phyloP scores from a whole-genome alignment of 164 flowering plant genomes.

The Vitis riparia region DNA sequence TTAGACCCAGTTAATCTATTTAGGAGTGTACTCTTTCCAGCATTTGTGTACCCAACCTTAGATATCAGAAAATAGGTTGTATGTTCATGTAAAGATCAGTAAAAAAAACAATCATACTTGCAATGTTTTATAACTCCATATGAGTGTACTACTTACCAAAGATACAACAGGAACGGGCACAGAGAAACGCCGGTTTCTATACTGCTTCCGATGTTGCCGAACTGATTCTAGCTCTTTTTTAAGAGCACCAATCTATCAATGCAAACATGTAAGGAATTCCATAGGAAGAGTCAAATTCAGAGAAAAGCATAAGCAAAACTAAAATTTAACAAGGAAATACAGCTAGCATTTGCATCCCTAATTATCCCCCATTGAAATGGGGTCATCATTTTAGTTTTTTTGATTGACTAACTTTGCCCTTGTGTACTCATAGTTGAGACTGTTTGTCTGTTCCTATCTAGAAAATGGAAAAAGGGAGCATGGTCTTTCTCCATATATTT shows the following conservation, averaged over 20 bases:
- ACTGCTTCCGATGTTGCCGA: conserved; percentile 83
- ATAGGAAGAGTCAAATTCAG: conserved; percentile 3
- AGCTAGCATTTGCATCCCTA: too few relatives aligned
- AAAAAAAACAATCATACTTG: background rate
- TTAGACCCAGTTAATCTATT: conserved; percentile 85
- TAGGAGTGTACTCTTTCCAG: conserved; percentile 95
- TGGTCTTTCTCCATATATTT: too few relatives aligned
- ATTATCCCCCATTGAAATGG: too few relatives aligned
- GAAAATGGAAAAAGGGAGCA: too few relatives aligned
- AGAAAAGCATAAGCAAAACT: background rate
- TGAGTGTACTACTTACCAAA: conserved; percentile 47
- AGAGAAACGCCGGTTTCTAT: conserved; percentile 69
- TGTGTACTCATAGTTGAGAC: too few relatives aligned
- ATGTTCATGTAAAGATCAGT: background rate
- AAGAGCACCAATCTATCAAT: conserved; percentile 70
- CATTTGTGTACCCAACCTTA: conserved; percentile 97
- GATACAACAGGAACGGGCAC: conserved; percentile 96
- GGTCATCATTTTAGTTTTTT: too few relatives aligned
- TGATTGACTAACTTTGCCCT: too few relatives aligned
- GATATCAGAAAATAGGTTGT: conserved; percentile 8
- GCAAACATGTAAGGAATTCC: conserved; percentile 4
- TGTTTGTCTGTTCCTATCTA: too few relatives aligned
- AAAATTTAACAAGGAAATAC: background rate
- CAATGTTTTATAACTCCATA: background rate
- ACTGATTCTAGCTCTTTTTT: conserved; percentile 90